Evolutionary conservation across 768 basidiomycete genomes (phyloP).

Genomic region (Phaeotremella skinneri): DNA sequence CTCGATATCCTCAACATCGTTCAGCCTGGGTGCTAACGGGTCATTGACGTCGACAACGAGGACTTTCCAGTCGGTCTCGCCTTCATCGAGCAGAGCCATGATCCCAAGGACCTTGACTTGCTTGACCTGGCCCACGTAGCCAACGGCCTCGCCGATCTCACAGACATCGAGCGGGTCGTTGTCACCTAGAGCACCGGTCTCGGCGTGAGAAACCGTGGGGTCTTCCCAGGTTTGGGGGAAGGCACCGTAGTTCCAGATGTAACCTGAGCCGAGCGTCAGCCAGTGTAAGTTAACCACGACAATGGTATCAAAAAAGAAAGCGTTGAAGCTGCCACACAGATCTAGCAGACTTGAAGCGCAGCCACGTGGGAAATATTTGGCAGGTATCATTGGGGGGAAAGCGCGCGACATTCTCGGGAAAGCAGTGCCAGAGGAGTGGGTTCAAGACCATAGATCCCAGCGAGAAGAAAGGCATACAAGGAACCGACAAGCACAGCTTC

Average conservation of each 20-base stretch:
- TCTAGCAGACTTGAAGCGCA: too few species aligned
- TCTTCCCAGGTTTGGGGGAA: constrained; percentile 99
- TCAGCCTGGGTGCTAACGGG: constrained; percentile 91
- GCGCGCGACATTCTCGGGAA: too few species aligned
- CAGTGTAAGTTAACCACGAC: too few species aligned
- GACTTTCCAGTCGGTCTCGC: constrained; percentile 99
- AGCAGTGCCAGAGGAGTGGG: too few species aligned
- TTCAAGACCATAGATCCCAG: too few species aligned
- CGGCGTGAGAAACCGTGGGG: constrained; percentile 76
- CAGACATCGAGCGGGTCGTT: constrained; percentile 99
- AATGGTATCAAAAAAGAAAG: too few species aligned
- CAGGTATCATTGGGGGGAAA: neutral
- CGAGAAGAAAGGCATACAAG: too few species aligned
- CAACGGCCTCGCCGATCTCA: constrained; percentile 98
- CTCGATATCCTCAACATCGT: constrained; percentile 99
- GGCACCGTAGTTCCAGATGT: constrained; percentile 99
- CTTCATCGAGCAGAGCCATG: constrained; percentile 99
- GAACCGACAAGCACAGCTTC: neutral
- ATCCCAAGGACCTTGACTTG: constrained; percentile 99
- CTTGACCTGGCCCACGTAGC: constrained; percentile 94
- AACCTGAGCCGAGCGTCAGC: constrained; percentile 32
- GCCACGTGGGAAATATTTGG: neutral
- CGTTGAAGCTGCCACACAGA: too few species aligned
- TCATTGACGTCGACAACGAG: constrained; percentile 95
- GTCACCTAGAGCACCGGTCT: constrained; percentile 98